Base-by-base conservation (phyloP, 1,284 basidiomycete genomes). In the Sanguinoderma infundibulare region DNA sequence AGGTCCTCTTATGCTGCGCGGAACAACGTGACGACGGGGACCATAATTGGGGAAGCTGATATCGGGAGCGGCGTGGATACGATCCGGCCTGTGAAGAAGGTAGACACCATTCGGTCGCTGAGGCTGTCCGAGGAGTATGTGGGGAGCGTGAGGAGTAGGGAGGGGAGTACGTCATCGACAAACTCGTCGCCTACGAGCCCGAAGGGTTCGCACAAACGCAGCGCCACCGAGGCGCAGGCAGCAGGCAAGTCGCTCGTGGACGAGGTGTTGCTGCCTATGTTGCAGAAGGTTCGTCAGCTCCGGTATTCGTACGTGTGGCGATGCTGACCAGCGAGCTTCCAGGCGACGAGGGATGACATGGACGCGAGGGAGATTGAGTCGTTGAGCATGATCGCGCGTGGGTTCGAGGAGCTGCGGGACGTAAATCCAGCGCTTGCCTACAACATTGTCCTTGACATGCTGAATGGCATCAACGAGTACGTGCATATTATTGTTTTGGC, bases 381-480 rank as follows among this genome's bases (percentile, higher is more conserved):
- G 15, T 76, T 98, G 53, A 92, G 91, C 73, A 93, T 96, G 87
- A 84, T 98, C 50, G 87, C 92, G 46, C 84, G 94, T 62, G 96
- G 96, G 0, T 98, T 98, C 74, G 79, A 86, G 53, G 94, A 96
- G 70, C 81, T 98, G 28, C 88, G 87, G 62, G 86, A 90, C 28
- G 84, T 86, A 30, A 95, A 96, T 70, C 87, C 96, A 0, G 87
- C 90, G 60, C 79, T 97, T 14, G 91, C 93, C 0, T 97, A 97
- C 74, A 89, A 87, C 62, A 79, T 96, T 55, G 86, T 98, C 47
- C 86, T 96, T 54, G 95, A 98, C 69, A 86, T 98, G 54, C 80
- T 98, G n/a, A 83, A 89, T 28, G 94, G 93, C 26, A 92, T 98
- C 72, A 94, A 96, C 74, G 90, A 94, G 93, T 95, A 75, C 66